Evolutionary conservation across 176 grass and related monocot species (phyloP).

Genomic region (Poa annua): DNA sequence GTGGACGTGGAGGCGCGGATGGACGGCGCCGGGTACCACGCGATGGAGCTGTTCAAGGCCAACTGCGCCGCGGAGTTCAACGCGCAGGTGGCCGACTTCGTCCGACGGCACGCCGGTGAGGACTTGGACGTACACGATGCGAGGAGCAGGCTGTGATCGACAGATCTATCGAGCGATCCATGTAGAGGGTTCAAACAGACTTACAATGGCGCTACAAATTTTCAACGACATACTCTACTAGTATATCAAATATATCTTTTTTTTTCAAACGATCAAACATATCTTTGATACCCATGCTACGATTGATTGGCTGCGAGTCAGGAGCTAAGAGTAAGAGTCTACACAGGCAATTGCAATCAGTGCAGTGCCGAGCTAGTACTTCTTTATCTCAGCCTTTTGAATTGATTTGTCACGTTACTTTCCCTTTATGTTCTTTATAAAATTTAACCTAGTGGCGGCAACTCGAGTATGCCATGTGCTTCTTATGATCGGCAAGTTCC

Average conservation of each 20-base stretch:
- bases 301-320: conserved; percentile 8
- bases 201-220: not conserved
- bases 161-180: not conserved
- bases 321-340: not conserved
- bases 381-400: not conserved
- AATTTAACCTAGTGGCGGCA: too few species aligned
- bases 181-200: not conserved
- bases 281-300: conserved; percentile 19
- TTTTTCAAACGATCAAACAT: too few species aligned
- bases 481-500: too few species aligned
- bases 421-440: not conserved
- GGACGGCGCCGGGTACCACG: conserved; percentile 70
- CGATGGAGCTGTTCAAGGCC: conserved; percentile 66
- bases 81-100: conserved; percentile 63
- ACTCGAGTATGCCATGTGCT: too few species aligned
- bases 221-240: not conserved
- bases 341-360: not conserved
- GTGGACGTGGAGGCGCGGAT: conserved; percentile 54
- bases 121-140: conserved; percentile 19
- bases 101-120: conserved; percentile 40
- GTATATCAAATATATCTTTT: not conserved
- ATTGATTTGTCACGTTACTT: conserved; percentile 17
- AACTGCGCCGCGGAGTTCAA: conserved; percentile 61
- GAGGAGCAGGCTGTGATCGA: conserved; percentile 51
- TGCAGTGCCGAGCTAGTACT: not conserved